Conservation (phyloP, 768 basidiomycete species). For the Xerocomus spinulosus region DNA sequence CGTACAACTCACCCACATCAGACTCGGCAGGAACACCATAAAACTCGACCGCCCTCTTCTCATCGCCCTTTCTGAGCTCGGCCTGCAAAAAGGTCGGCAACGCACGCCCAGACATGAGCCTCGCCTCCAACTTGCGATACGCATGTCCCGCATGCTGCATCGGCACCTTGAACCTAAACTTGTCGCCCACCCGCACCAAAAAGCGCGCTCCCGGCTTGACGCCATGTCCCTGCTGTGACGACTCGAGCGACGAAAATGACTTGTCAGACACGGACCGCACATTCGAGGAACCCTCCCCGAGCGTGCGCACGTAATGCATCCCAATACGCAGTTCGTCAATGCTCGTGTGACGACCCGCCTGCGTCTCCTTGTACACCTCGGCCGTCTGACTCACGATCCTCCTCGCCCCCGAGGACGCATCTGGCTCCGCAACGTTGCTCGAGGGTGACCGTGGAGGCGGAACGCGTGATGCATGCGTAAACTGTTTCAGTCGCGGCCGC, state of each 20-base stretch:
- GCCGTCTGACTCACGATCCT: slow-evolving; percentile 63
- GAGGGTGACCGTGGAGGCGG: slow-evolving; percentile 52
- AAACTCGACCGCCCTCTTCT: slow-evolving; percentile 51
- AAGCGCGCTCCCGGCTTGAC: slow-evolving; percentile 33
- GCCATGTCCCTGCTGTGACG: slow-evolving; percentile 42
- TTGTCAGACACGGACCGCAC: slow-evolving; percentile 33
- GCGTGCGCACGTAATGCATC: slow-evolving; percentile 63
- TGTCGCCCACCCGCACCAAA: slow-evolving; percentile 52
- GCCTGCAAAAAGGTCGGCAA: slow-evolving; percentile 55
- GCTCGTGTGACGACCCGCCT: slow-evolving; percentile 36
- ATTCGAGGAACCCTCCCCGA: slow-evolving; percentile 48
- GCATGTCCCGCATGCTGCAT: slow-evolving; percentile 29
- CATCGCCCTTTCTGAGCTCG: slow-evolving; percentile 41
- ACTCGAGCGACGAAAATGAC: slow-evolving; percentile 62
- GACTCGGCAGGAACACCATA: slow-evolving; percentile 46
- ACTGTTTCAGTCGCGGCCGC: slow-evolving; percentile 65
- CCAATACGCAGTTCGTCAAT: slow-evolving; percentile 66
- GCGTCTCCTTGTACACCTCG: slow-evolving; percentile 45
- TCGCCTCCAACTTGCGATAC: slow-evolving; percentile 42
- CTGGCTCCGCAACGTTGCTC: slow-evolving; percentile 15
- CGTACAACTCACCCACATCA: slow-evolving; percentile 50
- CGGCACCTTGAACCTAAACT: slow-evolving; percentile 54
- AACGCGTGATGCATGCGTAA: slow-evolving; percentile 63
- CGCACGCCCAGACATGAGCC: slow-evolving; percentile 46
- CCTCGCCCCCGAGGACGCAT: slow-evolving; percentile 28